Base-by-base conservation (phyloP, 495 filamentous ascomycete genomes). In the Poronia punctata region DNA sequence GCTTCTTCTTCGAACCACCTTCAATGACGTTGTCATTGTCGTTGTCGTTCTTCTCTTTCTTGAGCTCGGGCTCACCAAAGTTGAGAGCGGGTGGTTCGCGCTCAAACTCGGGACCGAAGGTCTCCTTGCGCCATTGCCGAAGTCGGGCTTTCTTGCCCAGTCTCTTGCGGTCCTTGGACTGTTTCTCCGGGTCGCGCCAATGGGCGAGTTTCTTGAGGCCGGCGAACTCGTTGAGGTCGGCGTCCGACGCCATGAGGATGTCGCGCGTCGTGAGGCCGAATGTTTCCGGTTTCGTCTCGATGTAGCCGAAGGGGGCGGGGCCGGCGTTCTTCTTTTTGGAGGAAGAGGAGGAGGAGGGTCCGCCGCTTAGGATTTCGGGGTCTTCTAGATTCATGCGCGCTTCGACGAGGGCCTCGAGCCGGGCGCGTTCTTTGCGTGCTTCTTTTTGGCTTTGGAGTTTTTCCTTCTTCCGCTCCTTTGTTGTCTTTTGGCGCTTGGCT, bases 131-230 rank as follows among this genome's bases (percentile, higher is more conserved):
- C 92, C 92, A 97, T 63, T 96, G 73, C 54, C 85, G 69, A 36
- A 97, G 64, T 20, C 88, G 74, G 18, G 84, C 86, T 64, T 96
- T 96, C 76, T 96, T 97, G 43, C 85, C 83, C 22, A 95, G 70
- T 49, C 73, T 74, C 67, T 90, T 94, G 66, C 80, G 80, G 55
- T 98, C 92, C 50, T 80, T 82, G 43, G 66, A 67, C 70, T 97
- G 96, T 74, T 89, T 89, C 52, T 87, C 86, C 1, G 67, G 62
- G 55, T 95, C 88, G 37, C 92, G 74, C 68, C 92, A 98, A 16
- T 84, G 65, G 8, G 90, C 90, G 44, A 95, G 73, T 64, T 95
- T 95, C 75, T 97, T 98, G 50, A 98, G 67, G 7, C 92, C 92
- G 10, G 82, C 90, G 49, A 83, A 96, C 49, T 85, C 69, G 64